Base-by-base conservation (phyloP, 1,284 basidiomycete genomes). In the Vanrija sp. region DNA sequence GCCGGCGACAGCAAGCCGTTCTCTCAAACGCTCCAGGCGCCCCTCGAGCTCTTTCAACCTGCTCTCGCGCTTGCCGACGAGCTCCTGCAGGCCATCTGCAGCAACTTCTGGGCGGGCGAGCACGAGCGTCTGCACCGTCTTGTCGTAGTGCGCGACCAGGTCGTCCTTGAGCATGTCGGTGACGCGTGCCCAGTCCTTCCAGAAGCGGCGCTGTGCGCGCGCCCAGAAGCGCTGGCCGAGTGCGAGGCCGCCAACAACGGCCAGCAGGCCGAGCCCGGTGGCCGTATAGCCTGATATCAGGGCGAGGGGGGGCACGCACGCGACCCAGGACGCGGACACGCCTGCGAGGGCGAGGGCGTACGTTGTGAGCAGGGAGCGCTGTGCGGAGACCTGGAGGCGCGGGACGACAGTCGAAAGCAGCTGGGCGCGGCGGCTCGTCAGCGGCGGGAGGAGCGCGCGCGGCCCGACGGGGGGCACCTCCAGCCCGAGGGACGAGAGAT, bases 211-310 rank as follows among this genome's bases (percentile, higher is more conserved):
- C 72, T 89, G 87, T 3, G 85, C 85, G 60, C 78, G 81, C 51
- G 86, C 85, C 88, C 89, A 92, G 55, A 79, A 78, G 4, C 82
- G 82, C 18, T 88, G 80, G 7, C 84, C 85, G 82, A 86, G 86
- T 25, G 86, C 79, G 38, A 90, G 57, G 23, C 84, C 82, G 1
- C 73, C 66, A 14, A 83, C 72, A 0, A 82, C 75, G 6, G 81
- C 77, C 6, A 92, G 71, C 38, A 82, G 72, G 5, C 86, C 88
- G 0, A 83, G 73, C 0, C 85, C 88, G 18, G 84, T 65, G 0
- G 85, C 85, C 0, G 86, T 87, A 26, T 79, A 46, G 0, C 51
- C 43, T 6, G 49, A 25, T 7, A 64, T 51, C 3, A 66, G 6
- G 29, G 52, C 60, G 1, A 73, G 40, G 4, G 70, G 70, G 6